A percentile compares a stretch with the other conserved stretches of the same genome.
phyloP scores from a whole-genome alignment of 176 grass and related monocot species.

The Pontederia crassipes region DNA sequence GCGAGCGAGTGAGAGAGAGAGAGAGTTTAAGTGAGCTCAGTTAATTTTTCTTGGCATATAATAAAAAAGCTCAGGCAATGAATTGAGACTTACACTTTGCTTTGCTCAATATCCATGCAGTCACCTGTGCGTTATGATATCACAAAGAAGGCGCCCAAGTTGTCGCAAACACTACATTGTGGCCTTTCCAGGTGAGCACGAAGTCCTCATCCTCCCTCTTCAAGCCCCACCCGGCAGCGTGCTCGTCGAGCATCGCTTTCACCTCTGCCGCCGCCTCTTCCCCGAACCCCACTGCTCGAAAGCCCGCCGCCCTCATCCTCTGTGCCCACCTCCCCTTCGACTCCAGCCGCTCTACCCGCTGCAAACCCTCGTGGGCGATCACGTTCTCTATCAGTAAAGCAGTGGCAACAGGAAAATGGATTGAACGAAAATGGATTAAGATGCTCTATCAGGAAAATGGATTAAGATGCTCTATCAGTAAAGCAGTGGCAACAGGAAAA shows the following conservation, averaged over 20 bases:
- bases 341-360: conserved; percentile 75
- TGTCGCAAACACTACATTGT: conserved; percentile 86
- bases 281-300: conserved; percentile 45
- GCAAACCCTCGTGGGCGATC: conserved; percentile 5
- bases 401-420: conserved; percentile 38
- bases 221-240: conserved; percentile 93
- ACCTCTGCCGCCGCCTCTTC: conserved; percentile 77
- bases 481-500: conserved; percentile 33
- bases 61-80: too few species aligned
- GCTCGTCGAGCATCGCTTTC: conserved; percentile 79
- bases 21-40: too few species aligned
- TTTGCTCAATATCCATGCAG: too few species aligned
- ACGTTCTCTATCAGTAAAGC: conserved; percentile 27
- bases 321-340: conserved; percentile 57
- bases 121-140: background rate
- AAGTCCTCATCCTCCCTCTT: conserved; percentile 94
- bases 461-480: conserved; percentile 36
- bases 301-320: conserved; percentile 67
- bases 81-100: too few species aligned
- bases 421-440: conserved; percentile 68
- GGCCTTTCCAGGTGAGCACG: conserved; percentile 93
- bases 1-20: too few species aligned
- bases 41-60: too few species aligned
- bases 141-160: conserved; percentile 51
- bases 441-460: conserved; percentile 24